Conservation (phyloP, 352 stramenopile genomes). For the Phytophthora nicotianae region DNA sequence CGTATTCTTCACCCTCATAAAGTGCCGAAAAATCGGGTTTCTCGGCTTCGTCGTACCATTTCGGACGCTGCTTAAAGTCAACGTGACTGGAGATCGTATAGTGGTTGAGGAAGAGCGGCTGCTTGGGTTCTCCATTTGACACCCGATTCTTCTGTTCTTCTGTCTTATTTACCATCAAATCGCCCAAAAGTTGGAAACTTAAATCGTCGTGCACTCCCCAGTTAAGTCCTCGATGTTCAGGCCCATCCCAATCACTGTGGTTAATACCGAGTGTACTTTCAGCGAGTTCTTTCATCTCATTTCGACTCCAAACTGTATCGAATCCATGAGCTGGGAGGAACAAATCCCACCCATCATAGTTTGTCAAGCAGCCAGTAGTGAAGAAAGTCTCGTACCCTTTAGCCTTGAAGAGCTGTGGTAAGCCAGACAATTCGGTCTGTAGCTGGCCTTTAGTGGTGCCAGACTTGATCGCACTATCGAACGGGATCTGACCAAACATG, state of each 20-base stretch:
- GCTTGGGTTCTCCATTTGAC: constrained; percentile 29
- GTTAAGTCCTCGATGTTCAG: constrained; percentile 16
- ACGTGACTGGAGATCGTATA: constrained; percentile 70
- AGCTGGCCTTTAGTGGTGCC: background rate
- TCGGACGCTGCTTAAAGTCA: constrained; percentile 37
- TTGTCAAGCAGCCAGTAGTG: constrained; percentile 42
- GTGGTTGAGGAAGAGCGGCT: constrained; percentile 57
- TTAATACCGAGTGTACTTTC: constrained; percentile 42
- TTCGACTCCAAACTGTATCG: constrained; percentile 41
- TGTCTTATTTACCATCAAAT: constrained; percentile 55
- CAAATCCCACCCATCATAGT: constrained; percentile 52
- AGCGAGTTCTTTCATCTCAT: constrained; percentile 42
- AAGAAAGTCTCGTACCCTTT: constrained; percentile 58
- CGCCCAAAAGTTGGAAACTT: constrained; percentile 46
- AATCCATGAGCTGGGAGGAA: constrained; percentile 58
- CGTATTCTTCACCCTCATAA: constrained; percentile 32
- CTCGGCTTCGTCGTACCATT: constrained; percentile 40
- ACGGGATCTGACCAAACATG: constrained; percentile 55
- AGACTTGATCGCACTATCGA: constrained; percentile 38
- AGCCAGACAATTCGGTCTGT: constrained; percentile 32
- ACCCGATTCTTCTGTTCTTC: constrained; percentile 22
- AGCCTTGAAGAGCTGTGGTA: constrained; percentile 53
- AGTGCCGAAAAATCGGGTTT: constrained; percentile 53
- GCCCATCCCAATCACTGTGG: constrained; percentile 35
- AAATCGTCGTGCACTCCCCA: constrained; percentile 70